Evolutionary conservation across 1,139 yeast species (phyloP), one percentile per base, ranked within the genome.

Genomic region (Nakaseomyces sp.): DNA sequence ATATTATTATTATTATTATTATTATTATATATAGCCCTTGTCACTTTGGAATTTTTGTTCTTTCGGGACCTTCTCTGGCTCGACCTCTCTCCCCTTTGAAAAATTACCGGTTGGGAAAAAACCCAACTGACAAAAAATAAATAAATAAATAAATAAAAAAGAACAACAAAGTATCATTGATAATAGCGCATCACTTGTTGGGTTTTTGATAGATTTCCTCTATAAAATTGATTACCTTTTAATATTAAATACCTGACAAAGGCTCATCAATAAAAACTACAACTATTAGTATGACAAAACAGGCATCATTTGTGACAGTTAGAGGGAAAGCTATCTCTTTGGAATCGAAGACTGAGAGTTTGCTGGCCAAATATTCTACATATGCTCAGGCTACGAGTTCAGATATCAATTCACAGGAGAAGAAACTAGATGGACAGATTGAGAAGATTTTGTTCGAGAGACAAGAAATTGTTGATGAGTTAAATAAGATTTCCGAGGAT

Each of bases 301-400:
- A 35, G 16, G 28, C 46, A 10, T 56, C 69, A 8, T 75, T 75
- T 59, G 69, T 70, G 30, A 75, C 78, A 36, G 63, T 73, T 16
- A 68, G 83, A 50, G 65, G 80, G 7, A 78, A 76, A 54, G 73
- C 76, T 2, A 66, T 81, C 20, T 65, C 74, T 2, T 61, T 77
- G 43, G 87, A 81, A 56, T 71, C 74, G 30, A 77, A 77, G 52
- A 69, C 82, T 8, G 76, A 76, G 43, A 54, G 68, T 1, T 62
- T 72, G 28, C 60, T 81, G 26, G 66, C 77, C 1, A 66, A 67
- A n/a, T 78, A 70, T 54, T 73, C 84, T 4, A 61, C 72, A 5
- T 73, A 69, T 57, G 73, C 79, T n/a, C 72, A 72, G 43, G 66
- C 77, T 1, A 67, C 77, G 1, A 65, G 74, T 10, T 63, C 75